Evolutionary conservation across 164 flowering plant genomes (phyloP), one percentile per base, ranked within the genome.

Genomic region (Cinnamomum chago): DNA sequence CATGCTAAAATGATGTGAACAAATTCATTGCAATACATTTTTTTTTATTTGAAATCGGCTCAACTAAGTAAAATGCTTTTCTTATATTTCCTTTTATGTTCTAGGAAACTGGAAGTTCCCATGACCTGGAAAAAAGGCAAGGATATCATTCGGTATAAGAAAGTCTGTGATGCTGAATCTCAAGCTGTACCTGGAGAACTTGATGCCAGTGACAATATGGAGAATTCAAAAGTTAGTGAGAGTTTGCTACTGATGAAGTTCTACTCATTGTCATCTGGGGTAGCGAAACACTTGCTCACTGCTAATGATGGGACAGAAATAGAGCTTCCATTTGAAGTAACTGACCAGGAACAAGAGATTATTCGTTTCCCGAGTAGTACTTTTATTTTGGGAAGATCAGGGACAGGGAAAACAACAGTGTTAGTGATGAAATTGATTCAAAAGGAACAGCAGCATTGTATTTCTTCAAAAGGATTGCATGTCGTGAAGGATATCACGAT

Each of bases 321-420:
- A 72, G 92, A 90, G 72, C 86, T 92, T 11, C 98, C 97, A n/a
- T 90, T 93, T 80, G 98, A 91, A 78, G 89, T 90, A 27, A 90
- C 90, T 2, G 88, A 90, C 72, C 81, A 86, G 66, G 89, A 93
- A 72, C 35, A 40, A 62, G 89, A 92, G 73, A 87, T 92, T 24
- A 89, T 93, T 68, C 72, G 71, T 14, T 88, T 76, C 50, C 82
- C 74, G 12, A 76, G 73, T 72, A 93, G 90, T 74, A 73, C 86
- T 24, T 93, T 93, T 70, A 83, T 93, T 24, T 77, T 92, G 27
- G 98, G 98, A 65, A 81, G 98, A 65, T 93, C 98, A 0, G 97
- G 98, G 7, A 93, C 98, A 0, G 98, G 98, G 58, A 93, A 93
- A 76, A 93, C 98, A 0, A 90, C 95, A 64, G 86, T 92, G 23